phyloP scores from a whole-genome alignment of 805 yeast genomes.

The Saccharomycopsis oosterbeekiorum region DNA sequence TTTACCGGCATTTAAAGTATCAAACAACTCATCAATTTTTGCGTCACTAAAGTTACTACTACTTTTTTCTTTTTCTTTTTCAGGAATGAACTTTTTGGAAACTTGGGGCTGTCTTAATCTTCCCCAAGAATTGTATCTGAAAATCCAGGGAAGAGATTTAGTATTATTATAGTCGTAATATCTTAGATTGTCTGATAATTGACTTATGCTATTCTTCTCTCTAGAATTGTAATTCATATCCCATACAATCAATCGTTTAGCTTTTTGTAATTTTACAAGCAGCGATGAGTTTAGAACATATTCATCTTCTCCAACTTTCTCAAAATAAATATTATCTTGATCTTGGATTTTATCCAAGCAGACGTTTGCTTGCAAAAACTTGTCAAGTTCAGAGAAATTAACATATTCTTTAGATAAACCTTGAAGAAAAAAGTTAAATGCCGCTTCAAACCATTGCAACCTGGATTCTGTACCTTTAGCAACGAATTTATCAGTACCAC shows the following conservation, averaged over 20 bases:
- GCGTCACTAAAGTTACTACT: neutral
- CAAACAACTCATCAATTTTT: neutral
- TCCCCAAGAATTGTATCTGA: conserved; percentile 11
- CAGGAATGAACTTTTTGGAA: neutral
- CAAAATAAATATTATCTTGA: conserved; percentile 30
- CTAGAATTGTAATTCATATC: conserved; percentile 26
- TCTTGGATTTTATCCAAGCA: conserved; percentile 24
- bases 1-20: neutral
- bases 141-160: conserved; percentile 11
- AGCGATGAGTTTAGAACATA: conserved; percentile 29
- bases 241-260: conserved; percentile 33
- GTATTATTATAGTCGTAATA: conserved; percentile 4
- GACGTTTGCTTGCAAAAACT: neutral
- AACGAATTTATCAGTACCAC: conserved; percentile 1
- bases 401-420: conserved; percentile 2
- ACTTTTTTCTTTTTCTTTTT: neutral
- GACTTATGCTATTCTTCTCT: conserved; percentile 23
- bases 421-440: conserved; percentile 3
- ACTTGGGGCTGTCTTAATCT: conserved; percentile 4
- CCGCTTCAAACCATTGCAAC: conserved; percentile 17
- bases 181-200: conserved; percentile 1
- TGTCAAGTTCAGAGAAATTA: conserved; percentile 5
- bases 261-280: conserved; percentile 25
- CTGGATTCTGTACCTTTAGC: conserved; percentile 8
- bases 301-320: conserved; percentile 18